phyloP scores from a whole-genome alignment of 805 yeast genomes.

The Kodamaea kaohsiungensis region DNA sequence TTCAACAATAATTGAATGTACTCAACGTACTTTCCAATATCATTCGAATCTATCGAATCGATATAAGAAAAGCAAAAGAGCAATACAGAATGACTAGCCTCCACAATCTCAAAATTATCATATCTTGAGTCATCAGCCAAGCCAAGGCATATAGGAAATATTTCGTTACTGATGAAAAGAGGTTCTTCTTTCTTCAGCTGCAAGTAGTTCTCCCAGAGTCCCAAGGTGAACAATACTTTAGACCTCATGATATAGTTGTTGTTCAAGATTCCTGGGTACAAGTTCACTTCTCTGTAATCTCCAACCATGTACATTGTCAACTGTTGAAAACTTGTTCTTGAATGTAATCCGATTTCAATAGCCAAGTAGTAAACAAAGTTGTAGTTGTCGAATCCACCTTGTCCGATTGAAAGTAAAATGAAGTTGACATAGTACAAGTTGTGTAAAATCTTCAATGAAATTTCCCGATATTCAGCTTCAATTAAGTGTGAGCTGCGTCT shows the following conservation, averaged over 20 bases:
- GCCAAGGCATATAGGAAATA: slow-evolving; percentile 33
- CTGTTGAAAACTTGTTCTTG: slow-evolving; percentile 16
- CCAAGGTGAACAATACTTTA: slow-evolving; percentile 47
- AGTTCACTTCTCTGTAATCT: slow-evolving; percentile 33
- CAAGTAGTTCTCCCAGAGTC: slow-evolving; percentile 47
- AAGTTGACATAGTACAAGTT: slow-evolving; percentile 47
- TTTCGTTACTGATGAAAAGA: slow-evolving; percentile 21
- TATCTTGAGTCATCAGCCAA: slow-evolving; percentile 27
- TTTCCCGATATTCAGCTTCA: slow-evolving; percentile 28
- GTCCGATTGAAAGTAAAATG: slow-evolving; percentile 54
- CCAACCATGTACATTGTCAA: slow-evolving; percentile 32
- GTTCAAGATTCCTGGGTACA: slow-evolving; percentile 28
- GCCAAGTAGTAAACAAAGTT: slow-evolving; percentile 57
- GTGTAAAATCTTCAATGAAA: slow-evolving; percentile 35
- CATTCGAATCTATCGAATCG: slow-evolving; percentile 13
- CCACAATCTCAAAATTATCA: slow-evolving; percentile 40
- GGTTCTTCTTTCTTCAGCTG: slow-evolving; percentile 24
- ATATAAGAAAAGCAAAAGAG: slow-evolving; percentile 36
- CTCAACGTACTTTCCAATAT: slow-evolving; percentile 22
- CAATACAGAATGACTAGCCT: slow-evolving; percentile 64
- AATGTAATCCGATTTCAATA: slow-evolving; percentile 39
- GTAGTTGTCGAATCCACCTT: slow-evolving; percentile 65
- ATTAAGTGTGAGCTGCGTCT: slow-evolving; percentile 11
- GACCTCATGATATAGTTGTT: slow-evolving; percentile 30
- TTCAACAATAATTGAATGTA: slow-evolving; percentile 49